These are phyloP conservation scores for Phoma herbarum DNA, from an alignment of 2,329 filamentous ascomycete genomes.

Conservation along the genomic window DNA sequence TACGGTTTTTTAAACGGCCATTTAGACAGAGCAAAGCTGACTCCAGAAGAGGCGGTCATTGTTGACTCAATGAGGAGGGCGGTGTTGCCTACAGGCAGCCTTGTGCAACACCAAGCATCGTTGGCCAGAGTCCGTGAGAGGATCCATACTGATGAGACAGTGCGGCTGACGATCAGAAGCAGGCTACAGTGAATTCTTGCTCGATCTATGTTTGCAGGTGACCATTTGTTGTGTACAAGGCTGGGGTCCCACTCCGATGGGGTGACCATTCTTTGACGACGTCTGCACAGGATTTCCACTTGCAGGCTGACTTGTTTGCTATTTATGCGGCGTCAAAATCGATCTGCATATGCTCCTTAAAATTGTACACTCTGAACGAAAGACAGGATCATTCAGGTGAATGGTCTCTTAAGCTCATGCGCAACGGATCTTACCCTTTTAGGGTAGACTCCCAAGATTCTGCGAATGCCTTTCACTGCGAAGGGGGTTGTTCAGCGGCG, in stretches of 20 bases:
- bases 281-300: neutral
- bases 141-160: slow-evolving; percentile 6
- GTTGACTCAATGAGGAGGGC: slow-evolving; percentile 36
- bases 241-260: neutral
- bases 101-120: slow-evolving; percentile 22
- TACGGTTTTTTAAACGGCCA: slow-evolving; percentile 12
- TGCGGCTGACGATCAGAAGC: neutral
- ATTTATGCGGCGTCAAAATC: too few species aligned
- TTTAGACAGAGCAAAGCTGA: slow-evolving; percentile 23
- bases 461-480: neutral
- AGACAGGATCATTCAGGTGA: neutral
- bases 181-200: neutral
- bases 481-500: neutral
- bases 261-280: neutral
- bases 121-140: slow-evolving; percentile 26
- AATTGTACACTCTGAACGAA: neutral
- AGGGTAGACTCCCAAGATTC: neutral
- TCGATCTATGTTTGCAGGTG: neutral
- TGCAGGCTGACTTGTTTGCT: neutral
- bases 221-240: neutral
- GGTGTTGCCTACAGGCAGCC: slow-evolving; percentile 45
- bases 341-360: neutral
- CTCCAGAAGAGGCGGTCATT: slow-evolving; percentile 23
- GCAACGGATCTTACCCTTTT: neutral
- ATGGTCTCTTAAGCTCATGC: neutral